Evolutionary conservation across 2,329 filamentous ascomycete genomes (phyloP).

Genomic region (Monosporascus sp.): DNA sequence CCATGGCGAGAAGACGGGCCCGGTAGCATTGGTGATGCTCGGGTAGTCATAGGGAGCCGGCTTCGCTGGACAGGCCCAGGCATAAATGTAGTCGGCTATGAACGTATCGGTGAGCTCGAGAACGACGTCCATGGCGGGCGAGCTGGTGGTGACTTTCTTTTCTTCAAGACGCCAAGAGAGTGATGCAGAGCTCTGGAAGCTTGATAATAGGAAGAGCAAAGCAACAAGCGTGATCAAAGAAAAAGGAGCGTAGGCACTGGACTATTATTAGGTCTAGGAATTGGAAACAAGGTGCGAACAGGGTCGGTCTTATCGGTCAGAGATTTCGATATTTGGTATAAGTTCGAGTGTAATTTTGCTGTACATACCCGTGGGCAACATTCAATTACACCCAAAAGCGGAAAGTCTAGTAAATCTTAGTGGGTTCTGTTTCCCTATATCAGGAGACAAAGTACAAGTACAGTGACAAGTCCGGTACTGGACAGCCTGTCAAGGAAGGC

Average conservation of each 20-base stretch:
- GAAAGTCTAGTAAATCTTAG: background rate
- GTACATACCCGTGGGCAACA: background rate
- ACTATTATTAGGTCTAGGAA: background rate
- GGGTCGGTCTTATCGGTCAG: background rate
- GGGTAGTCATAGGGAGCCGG: conserved; percentile 48
- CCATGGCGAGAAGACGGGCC: conserved; percentile 53
- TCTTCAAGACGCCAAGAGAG: background rate
- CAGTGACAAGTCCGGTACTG: no score
- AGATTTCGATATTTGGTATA: background rate
- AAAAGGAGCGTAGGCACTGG: background rate
- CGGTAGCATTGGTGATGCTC: conserved; percentile 47
- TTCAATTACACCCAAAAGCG: background rate
- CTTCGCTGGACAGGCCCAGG: conserved; percentile 59
- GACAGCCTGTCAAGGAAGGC: no score
- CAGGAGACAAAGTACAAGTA: no score
- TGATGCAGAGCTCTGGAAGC: conserved; percentile 20
- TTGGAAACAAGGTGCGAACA: background rate
- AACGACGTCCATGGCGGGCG: conserved; percentile 75
- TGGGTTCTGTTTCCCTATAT: no score
- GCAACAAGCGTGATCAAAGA: background rate
- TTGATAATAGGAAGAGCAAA: conserved; percentile 14
- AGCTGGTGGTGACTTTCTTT: background rate
- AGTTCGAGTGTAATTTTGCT: background rate
- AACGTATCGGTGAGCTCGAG: conserved; percentile 81
- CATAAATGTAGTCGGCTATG: conserved; percentile 74